Evolutionary conservation across 192 early-diverging fungal species (phyloP).

Genomic region (Gonapodya prolifera): DNA sequence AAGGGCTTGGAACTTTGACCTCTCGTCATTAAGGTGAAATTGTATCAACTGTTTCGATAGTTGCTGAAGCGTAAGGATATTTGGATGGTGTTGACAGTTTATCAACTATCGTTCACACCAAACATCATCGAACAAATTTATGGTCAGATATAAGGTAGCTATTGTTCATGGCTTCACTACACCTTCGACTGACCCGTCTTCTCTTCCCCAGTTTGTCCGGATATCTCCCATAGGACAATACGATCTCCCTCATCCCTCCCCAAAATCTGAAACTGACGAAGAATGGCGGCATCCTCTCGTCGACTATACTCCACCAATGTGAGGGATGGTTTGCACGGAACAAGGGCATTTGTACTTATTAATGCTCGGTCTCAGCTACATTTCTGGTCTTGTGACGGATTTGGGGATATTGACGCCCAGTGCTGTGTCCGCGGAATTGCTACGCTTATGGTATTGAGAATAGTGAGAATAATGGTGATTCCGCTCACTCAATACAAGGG

Average conservation of each 20-base stretch:
- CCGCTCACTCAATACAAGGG: not conserved
- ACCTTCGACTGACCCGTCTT: not conserved
- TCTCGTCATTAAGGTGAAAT: no score
- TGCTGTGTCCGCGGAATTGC: constrained; percentile 34
- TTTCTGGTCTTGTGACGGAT: constrained; percentile 81
- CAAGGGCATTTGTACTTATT: not conserved
- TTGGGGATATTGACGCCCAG: constrained; percentile 82
- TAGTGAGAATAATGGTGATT: not conserved
- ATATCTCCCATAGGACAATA: constrained; percentile 91
- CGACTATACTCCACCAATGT: constrained; percentile 84
- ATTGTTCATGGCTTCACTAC: not conserved
- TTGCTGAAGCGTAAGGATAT: constrained; percentile 69
- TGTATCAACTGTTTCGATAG: no score
- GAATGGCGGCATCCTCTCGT: constrained; percentile 54
- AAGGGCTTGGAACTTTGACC: not conserved
- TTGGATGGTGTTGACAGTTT: no score
- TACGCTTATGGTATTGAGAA: not conserved
- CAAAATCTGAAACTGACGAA: not conserved
- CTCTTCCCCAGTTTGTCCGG: constrained; percentile 81
- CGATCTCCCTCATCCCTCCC: constrained; percentile 54
- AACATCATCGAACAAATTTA: no score
- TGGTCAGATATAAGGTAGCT: no score
- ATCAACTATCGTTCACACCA: no score
- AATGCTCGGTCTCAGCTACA: constrained; percentile 25
- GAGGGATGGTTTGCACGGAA: not conserved